phyloP scores from a whole-genome alignment of 2,329 filamentous ascomycete species.

The Penicillium hesseltinei region DNA sequence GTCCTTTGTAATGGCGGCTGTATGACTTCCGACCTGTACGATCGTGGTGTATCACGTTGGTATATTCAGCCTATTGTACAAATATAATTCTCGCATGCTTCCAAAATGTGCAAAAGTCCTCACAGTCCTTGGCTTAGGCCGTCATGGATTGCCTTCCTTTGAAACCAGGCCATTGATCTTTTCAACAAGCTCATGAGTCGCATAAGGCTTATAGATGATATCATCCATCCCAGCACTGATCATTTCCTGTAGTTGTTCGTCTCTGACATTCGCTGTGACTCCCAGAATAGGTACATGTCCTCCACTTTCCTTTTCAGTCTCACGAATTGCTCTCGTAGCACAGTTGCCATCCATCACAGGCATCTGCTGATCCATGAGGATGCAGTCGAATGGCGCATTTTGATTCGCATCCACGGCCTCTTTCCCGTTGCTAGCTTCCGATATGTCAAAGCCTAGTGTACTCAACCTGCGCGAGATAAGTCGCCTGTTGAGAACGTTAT shows the following conservation, averaged over 20 bases:
- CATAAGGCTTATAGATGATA: slow-evolving; percentile 77
- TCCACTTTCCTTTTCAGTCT: slow-evolving; percentile 59
- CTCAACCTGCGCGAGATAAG: slow-evolving; percentile 39
- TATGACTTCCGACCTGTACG: no score
- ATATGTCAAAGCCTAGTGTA: slow-evolving; percentile 36
- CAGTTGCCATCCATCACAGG: slow-evolving; percentile 79
- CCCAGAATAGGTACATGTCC: slow-evolving; percentile 35
- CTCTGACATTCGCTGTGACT: slow-evolving; percentile 70
- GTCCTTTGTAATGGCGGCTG: not conserved
- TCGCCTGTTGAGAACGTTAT: slow-evolving; percentile 46
- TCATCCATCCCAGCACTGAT: slow-evolving; percentile 73
- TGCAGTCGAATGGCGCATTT: slow-evolving; percentile 53
- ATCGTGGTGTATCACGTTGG: not conserved
- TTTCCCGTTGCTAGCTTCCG: slow-evolving; percentile 39
- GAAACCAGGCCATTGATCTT: slow-evolving; percentile 60
- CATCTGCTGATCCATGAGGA: slow-evolving; percentile 82
- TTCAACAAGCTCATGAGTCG: slow-evolving; percentile 67
- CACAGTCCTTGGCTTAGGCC: not conserved
- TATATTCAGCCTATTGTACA: not conserved
- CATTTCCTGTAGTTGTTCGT: slow-evolving; percentile 70
- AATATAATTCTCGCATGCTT: not conserved
- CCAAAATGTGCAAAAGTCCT: not conserved
- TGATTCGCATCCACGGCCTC: slow-evolving; percentile 46
- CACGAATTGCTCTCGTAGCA: slow-evolving; percentile 67
- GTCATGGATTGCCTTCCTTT: not conserved